Evolutionary conservation across 768 basidiomycete genomes (phyloP).

Genomic region (Chalciporus chontae): DNA sequence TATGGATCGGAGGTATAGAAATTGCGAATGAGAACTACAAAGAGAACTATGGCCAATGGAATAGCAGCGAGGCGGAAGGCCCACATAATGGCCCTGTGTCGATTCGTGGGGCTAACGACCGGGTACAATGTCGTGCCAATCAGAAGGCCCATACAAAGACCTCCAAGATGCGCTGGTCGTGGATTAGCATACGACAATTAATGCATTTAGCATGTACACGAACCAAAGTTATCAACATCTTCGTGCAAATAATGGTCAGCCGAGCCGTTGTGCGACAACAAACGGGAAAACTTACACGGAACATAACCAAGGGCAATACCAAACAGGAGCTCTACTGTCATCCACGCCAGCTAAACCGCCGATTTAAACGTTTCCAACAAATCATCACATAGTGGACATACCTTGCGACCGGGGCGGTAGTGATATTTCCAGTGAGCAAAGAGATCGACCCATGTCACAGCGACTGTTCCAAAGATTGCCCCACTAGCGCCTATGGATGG

Average conservation of each 20-base stretch:
- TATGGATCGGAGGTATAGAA: slow-evolving; percentile 90
- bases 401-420: slow-evolving; percentile 77
- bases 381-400: slow-evolving; percentile 25
- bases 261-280: not conserved
- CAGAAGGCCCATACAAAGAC: slow-evolving; percentile 81
- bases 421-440: slow-evolving; percentile 91
- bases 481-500: slow-evolving; percentile 93
- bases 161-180: slow-evolving; percentile 76
- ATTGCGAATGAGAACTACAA: slow-evolving; percentile 78
- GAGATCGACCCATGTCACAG: slow-evolving; percentile 85
- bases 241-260: slow-evolving; percentile 19
- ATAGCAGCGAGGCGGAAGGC: slow-evolving; percentile 67
- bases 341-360: slow-evolving; percentile 62
- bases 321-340: slow-evolving; percentile 83
- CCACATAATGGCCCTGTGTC: slow-evolving; percentile 73
- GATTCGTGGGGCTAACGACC: slow-evolving; percentile 75
- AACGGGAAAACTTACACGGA: slow-evolving; percentile 53
- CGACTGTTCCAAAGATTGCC: slow-evolving; percentile 85
- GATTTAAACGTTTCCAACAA: not conserved
- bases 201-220: slow-evolving; percentile 15
- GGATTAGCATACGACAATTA: not conserved
- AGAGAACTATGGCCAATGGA: slow-evolving; percentile 74
- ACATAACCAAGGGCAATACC: slow-evolving; percentile 84
- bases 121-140: slow-evolving; percentile 85
- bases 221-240: slow-evolving; percentile 91